Percentiles rank a stretch among this genome's conserved stretches.
phyloP scores from a whole-genome alignment of 2,329 filamentous ascomycete genomes.

The Pseudogymnoascus sp. region DNA sequence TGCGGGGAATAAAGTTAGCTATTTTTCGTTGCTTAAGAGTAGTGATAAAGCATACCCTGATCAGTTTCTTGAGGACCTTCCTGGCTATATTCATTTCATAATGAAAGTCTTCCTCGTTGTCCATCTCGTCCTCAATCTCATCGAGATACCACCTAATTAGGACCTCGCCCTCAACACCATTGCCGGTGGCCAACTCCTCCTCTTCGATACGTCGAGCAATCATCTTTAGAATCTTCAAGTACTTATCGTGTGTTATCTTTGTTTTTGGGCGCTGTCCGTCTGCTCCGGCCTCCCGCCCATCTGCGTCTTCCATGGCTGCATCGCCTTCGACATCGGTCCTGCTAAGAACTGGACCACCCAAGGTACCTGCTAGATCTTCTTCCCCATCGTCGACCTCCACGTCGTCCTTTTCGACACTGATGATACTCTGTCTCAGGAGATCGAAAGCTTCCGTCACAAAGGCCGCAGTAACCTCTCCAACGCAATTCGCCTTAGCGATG shows the following conservation, averaged over 20 bases:
- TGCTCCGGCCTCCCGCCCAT: constrained; percentile 35
- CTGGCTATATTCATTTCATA: constrained; percentile 62
- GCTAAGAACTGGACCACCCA: constrained; percentile 31
- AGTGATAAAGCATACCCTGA: constrained; percentile 61
- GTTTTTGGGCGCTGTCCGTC: constrained; percentile 52
- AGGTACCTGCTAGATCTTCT: constrained; percentile 41
- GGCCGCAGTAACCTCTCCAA: constrained; percentile 73
- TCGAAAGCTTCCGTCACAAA: constrained; percentile 93
- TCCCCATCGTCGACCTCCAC: constrained; percentile 84
- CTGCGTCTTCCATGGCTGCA: constrained; percentile 42
- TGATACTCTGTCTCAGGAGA: constrained; percentile 86
- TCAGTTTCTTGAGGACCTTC: constrained; percentile 91
- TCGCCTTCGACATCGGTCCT: constrained; percentile 39
- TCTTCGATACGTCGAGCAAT: constrained; percentile 77
- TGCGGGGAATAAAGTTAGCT: constrained; percentile 29
- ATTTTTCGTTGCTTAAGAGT: constrained; percentile 47
- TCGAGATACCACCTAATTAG: constrained; percentile 87
- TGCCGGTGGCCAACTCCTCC: constrained; percentile 65
- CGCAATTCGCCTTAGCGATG: constrained; percentile 97
- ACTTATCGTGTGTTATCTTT: constrained; percentile 93
- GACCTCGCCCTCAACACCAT: constrained; percentile 77
- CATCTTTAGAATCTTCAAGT: constrained; percentile 80
- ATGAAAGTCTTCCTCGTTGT: constrained; percentile 73
- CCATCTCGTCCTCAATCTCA: constrained; percentile 75
- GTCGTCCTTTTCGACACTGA: constrained; percentile 95